Evolutionary conservation across 495 filamentous ascomycete species (phyloP), one percentile per base, ranked within the genome.

Genomic region (Neurospora pannonica): DNA sequence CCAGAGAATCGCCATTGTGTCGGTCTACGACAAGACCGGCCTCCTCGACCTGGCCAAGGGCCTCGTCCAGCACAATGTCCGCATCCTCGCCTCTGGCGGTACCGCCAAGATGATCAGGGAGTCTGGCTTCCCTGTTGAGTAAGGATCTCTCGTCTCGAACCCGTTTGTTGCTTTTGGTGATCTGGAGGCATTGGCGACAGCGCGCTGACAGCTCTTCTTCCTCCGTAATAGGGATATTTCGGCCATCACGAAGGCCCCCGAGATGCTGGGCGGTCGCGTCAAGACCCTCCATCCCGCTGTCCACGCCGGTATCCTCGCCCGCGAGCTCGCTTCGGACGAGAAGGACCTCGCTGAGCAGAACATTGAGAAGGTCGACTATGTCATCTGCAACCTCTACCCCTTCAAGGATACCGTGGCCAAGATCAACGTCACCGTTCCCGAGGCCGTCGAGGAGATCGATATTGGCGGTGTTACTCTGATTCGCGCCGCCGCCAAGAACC

Each of bases 391-490:
- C 85, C 87, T 99, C 34, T 98, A 98, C 83, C 95, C 95, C 15
- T 98, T 99, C 89, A 97, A 97, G 87, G 94, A 98, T 79, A 98
- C 97, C 69, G 89, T 98, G 74, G 92, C 94, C 74, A 97, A 97
- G 87, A 90, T 96, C 86, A 97, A 97, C 79, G 97, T 98, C 76
- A 98, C 95, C 70, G 91, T 99, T 75, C 88, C 92, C 31, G 96
- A 99, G 83, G 96, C 96, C 70, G 95, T 99, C 28, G 96, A 99
- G 84, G 96, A 98, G 86, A 94, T 99, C 75, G 96, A 99, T 86
- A 97, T 99, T 79, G 95, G 95, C 74, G 96, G 96, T 78, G 96
- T 99, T 67, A 98, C 96, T 31, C 89, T 99, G 76, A 93, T 99
- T 79, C 91, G 96, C 75, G 96, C 96, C 34, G 96, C 96, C 39